phyloP scores from a whole-genome alignment of 176 grass and related monocot genomes.

The Olyra latifolia region DNA sequence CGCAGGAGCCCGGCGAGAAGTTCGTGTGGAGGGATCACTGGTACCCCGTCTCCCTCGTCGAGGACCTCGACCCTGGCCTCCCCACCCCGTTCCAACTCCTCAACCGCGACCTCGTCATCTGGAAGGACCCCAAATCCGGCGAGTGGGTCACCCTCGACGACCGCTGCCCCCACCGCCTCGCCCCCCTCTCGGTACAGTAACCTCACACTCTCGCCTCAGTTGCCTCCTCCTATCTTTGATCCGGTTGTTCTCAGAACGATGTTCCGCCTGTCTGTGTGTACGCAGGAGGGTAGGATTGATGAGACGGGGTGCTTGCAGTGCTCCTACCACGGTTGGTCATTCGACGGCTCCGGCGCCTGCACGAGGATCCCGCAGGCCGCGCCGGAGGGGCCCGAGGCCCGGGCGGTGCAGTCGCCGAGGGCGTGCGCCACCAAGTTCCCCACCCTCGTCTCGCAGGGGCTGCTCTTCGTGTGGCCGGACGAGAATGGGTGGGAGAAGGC shows the following conservation, averaged over 20 bases:
- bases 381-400: conserved; percentile 60
- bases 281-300: conserved; percentile 90
- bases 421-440: conserved; percentile 82
- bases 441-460: conserved; percentile 76
- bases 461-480: conserved; percentile 96
- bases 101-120: conserved; percentile 93
- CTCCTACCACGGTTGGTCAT: conserved; percentile 96
- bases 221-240: background rate
- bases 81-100: conserved; percentile 96
- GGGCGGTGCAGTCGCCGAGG: conserved; percentile 54
- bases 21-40: conserved; percentile 97
- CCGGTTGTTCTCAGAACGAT: background rate
- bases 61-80: conserved; percentile 78
- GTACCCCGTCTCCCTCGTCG: conserved; percentile 91
- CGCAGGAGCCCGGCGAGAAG: conserved; percentile 43
- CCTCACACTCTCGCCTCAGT: background rate
- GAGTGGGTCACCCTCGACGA: conserved; percentile 89
- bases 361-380: conserved; percentile 83
- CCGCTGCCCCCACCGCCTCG: conserved; percentile 93
- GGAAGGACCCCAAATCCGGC: conserved; percentile 83
- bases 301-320: conserved; percentile 95
- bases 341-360: conserved; percentile 72
- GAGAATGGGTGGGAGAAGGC: conserved; percentile 91
- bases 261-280: background rate
- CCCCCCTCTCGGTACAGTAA: conserved; percentile 69